A percentile compares a stretch with the other conserved stretches of the same genome.
Conservation (phyloP, 345 rosid species). For the Pistacia integerrima region DNA sequence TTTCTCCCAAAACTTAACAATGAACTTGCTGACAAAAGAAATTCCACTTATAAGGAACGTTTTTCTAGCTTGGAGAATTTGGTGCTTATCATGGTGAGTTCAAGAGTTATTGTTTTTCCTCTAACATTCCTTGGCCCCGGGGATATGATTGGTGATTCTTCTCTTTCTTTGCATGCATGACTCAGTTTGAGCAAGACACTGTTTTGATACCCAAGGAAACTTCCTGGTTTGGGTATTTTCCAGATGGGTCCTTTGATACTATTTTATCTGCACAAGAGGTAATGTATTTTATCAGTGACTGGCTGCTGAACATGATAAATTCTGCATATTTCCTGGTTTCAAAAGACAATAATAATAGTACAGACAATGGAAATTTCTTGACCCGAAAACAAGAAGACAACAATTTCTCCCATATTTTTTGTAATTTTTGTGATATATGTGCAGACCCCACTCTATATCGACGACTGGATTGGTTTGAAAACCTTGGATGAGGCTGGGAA, state of each 20-base stretch:
- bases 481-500: slow-evolving; percentile 70
- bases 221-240: slow-evolving; percentile 79
- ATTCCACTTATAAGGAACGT: slow-evolving; percentile 70
- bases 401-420: too few species aligned
- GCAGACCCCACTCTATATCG: slow-evolving; percentile 59
- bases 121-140: not conserved
- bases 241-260: slow-evolving; percentile 60
- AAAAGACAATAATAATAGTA: not conserved
- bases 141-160: slow-evolving; percentile 2
- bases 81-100: slow-evolving; percentile 73
- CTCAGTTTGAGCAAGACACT: slow-evolving; percentile 79
- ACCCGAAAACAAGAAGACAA: too few species aligned
- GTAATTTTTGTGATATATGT: not conserved
- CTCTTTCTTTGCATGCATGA: slow-evolving; percentile 8
- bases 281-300: not conserved
- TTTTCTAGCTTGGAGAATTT: slow-evolving; percentile 67
- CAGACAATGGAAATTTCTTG: too few species aligned
- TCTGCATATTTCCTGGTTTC: not conserved
- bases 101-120: not conserved
- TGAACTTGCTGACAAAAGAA: slow-evolving; percentile 43
- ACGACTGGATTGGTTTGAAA: slow-evolving; percentile 82
- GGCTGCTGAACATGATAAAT: not conserved
- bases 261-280: slow-evolving; percentile 73
- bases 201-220: slow-evolving; percentile 82
- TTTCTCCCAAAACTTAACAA: slow-evolving; percentile 80